Evolutionary conservation across 306 rosid genomes (phyloP), one percentile per base, ranked within the genome.

Genomic region (Rosa chinensis): DNA sequence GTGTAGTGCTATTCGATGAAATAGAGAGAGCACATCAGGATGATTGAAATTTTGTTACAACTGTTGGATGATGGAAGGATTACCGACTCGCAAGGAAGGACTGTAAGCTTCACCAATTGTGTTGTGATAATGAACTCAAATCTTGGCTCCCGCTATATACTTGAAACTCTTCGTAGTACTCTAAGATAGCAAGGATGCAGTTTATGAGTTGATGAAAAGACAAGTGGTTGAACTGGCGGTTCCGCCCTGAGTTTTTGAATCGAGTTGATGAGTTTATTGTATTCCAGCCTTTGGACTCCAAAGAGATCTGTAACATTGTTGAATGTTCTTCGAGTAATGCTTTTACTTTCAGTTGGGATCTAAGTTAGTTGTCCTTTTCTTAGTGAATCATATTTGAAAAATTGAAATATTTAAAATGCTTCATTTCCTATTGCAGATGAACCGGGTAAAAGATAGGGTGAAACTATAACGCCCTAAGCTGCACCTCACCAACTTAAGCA

Each of bases 71-170:
- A 95, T 86, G 99, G 99, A 44, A 89, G 99, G 76, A 90, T 95
- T 78, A 95, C 99, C 4, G 99, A 95, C 82, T 93, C 99, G 47
- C 99, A 95, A 79, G 98, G 99, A 63, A 78, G 99, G 78, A 93
- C 96, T 5, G 97, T 93, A 70, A 89, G 99, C 89, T 93, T 95
- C 89, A 93, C 97, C 2, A 95, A 95, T 74, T 84, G 91, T 75
- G 98, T 95, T 39, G 89, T 95, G 83, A 95, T 95, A 79, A 93
- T 95, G 98, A 95, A 96, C 49, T 93, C 97, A 12, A 93, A 93
- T 84, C 92, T 95, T 39, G 99, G 99, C 63, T 95, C 99, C 55
- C 94, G 93, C 84, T 76, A 75, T 76, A 93, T 95, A 76, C 98
- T 95, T 5, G 97, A 95, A 80, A 93, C 99, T 44, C 99, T 95